Base-by-base conservation (phyloP, 495 filamentous ascomycete species). In the Durotheca rogersii region DNA sequence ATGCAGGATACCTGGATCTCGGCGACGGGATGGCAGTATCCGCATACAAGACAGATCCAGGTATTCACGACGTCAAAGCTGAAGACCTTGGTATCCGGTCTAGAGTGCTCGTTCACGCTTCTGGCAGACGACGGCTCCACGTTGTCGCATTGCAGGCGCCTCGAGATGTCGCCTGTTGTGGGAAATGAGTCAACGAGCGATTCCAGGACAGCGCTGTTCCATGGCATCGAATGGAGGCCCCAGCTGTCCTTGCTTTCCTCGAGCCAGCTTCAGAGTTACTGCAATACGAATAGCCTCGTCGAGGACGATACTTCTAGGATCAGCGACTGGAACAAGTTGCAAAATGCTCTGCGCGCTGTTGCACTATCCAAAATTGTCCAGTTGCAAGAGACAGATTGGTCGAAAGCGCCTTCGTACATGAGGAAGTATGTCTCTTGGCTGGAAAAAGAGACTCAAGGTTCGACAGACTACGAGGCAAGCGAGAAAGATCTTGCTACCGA, bases 61-160 rank as follows among this genome's bases (percentile, higher is more conserved):
- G 19, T 30, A 14, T 15, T 15, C 52, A 82, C 0, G 73, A 32
- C 12, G 18, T 50, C 47, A 1, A 41, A 25, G 18, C 36, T 50
- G 25, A 50, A 50, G n/a, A 7, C 30, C 17, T 1, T 11, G 3
- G n/a, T 5, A 11, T 10, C 35, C 4, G 35, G 15, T 10, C 15
- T 39, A 9, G 47, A 20, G 23, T 45, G 23, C 29, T 39, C 35
- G 9, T 39, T 39, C 35, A 37, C 48, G 21, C 20, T 56, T 29
- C 34, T 46, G 9, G 59, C 53, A 14, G 52, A 56, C 16, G 45
- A 50, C 31, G 35, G 30, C 9, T 20, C 59, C 30, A 31, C 19
- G 36, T 14, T 46, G 53, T 61, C 67, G 29, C 38, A 41, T 3
- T 34, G 47, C 15, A 27, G 16, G 4, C 14, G 37, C 12, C 17